Conservation (phyloP, 129 eudicot genomes). For the Ambrosia trifida region DNA sequence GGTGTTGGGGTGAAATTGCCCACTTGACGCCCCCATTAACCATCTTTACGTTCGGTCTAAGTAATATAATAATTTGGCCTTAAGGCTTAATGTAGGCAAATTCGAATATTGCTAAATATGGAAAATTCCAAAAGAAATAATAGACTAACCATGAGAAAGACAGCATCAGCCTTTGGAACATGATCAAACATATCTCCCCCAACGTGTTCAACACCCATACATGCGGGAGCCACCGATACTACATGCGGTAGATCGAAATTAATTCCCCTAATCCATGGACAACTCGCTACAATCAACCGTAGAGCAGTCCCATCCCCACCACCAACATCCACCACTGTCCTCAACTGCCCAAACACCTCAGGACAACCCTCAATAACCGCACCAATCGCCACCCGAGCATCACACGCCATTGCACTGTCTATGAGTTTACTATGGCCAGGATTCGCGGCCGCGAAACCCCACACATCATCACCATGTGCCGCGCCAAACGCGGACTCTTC, state of each 20-base stretch:
- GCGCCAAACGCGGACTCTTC: not conserved
- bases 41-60: too few relatives aligned
- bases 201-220: not conserved
- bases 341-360: not conserved
- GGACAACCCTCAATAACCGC: not conserved
- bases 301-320: not conserved
- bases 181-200: constrained; percentile 2
- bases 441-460: not conserved
- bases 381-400: constrained; percentile 5
- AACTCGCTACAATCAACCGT: not conserved
- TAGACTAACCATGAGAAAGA: not conserved
- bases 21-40: too few relatives aligned
- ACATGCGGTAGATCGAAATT: constrained; percentile 2
- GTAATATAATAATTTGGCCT: too few relatives aligned
- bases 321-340: constrained; percentile 8
- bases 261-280: not conserved
- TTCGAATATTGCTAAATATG: too few relatives aligned
- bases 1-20: too few relatives aligned
- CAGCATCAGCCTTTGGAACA: not conserved
- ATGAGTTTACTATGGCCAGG: not conserved
- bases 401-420: constrained; percentile 1
- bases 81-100: too few relatives aligned
- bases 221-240: not conserved
- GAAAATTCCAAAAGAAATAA: not conserved
- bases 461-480: not conserved